phyloP scores from a whole-genome alignment of 1,139 yeast genomes.

The Pichia sp. region DNA sequence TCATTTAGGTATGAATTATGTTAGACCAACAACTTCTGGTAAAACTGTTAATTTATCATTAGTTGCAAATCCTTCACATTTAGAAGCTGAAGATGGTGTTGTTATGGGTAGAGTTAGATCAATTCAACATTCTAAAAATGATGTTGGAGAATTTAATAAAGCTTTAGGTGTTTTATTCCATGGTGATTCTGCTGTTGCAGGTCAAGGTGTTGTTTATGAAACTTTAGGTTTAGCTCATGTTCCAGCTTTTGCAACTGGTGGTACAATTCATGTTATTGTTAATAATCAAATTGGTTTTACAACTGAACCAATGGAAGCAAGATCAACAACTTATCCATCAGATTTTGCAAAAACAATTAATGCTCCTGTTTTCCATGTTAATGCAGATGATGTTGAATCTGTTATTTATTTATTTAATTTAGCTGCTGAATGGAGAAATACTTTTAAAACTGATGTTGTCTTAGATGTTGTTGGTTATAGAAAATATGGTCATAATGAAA shows the following conservation, averaged over 20 bases:
- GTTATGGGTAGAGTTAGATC: slow-evolving; percentile 98
- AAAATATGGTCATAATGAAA: slow-evolving; percentile 98
- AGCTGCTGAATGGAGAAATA: slow-evolving; percentile 98
- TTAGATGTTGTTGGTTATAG: slow-evolving; percentile 98
- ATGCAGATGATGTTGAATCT: slow-evolving; percentile 96
- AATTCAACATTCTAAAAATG: slow-evolving; percentile 84
- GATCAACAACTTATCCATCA: slow-evolving; percentile 97
- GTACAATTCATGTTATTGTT: slow-evolving; percentile 91
- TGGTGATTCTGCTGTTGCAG: slow-evolving; percentile 99
- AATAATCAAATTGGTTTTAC: slow-evolving; percentile 99
- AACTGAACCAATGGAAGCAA: slow-evolving; percentile 94
- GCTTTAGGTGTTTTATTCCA: slow-evolving; percentile 91
- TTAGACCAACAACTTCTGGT: slow-evolving; percentile 98
- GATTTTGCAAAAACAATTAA: slow-evolving; percentile 95
- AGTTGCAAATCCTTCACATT: slow-evolving; percentile 98
- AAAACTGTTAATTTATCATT: slow-evolving; percentile 89
- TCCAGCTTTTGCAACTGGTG: slow-evolving; percentile 97
- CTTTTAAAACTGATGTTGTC: slow-evolving; percentile 92
- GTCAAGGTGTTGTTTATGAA: slow-evolving; percentile 98
- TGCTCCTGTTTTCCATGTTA: slow-evolving; percentile 98
- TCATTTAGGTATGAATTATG: slow-evolving; percentile 98
- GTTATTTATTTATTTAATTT: slow-evolving; percentile 84
- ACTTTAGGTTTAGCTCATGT: slow-evolving; percentile 90
- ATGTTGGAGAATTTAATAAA: slow-evolving; percentile 72
- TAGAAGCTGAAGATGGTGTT: slow-evolving; percentile 98